Conservation (phyloP, 2,329 filamentous ascomycete genomes). For the Chalaropsis thielavioides region DNA sequence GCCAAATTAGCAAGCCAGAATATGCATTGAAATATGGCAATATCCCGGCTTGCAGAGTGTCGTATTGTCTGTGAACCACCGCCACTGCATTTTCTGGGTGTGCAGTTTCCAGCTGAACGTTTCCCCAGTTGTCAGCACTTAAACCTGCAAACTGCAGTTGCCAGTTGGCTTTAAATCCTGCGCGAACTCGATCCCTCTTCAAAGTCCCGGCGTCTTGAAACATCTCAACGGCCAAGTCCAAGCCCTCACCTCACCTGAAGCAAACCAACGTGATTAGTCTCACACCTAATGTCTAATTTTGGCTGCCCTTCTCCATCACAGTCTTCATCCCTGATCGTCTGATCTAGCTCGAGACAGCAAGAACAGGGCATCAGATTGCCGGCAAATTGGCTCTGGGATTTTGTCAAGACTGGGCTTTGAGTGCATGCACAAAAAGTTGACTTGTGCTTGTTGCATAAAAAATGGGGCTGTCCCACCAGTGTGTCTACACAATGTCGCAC, state of each 20-base stretch:
- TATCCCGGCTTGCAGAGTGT: not conserved
- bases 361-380: not conserved
- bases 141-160: not conserved
- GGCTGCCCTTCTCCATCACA: not conserved
- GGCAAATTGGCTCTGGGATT: not conserved
- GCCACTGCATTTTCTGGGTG: not conserved
- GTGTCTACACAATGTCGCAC: not conserved
- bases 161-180: not conserved
- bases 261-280: not conserved
- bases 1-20: not conserved
- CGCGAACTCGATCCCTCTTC: not conserved
- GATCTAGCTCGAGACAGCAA: not conserved
- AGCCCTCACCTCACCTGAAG: conserved; percentile 1
- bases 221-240: not conserved
- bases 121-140: not conserved
- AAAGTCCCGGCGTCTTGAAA: not conserved
- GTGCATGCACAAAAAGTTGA: not conserved
- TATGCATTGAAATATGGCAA: not conserved
- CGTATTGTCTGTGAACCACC: not conserved
- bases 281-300: not conserved
- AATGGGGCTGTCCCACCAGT: not conserved
- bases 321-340: conserved; percentile 1
- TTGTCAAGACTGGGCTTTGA: not conserved
- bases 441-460: not conserved
- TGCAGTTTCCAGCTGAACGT: not conserved